Conservation (phyloP, 306 rosid species). For the Vachellia pachyceras region DNA sequence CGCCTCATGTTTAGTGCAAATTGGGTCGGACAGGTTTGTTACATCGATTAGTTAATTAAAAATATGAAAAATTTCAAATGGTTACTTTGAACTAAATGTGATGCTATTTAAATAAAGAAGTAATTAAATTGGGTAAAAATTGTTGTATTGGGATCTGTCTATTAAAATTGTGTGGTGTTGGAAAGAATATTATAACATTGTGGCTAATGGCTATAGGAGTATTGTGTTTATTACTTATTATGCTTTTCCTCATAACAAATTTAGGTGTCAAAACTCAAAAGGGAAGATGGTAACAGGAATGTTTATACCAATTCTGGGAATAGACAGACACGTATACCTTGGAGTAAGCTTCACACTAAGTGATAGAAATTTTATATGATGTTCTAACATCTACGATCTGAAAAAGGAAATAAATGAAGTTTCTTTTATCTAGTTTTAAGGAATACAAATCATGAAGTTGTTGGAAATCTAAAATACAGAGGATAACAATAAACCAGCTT, state of each 20-base stretch:
- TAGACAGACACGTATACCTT: too few species aligned
- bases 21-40: slow-evolving; percentile 70
- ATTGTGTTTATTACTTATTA: neutral
- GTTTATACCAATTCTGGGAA: too few species aligned
- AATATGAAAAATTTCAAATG: slow-evolving; percentile 16
- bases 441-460: too few species aligned
- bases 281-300: too few species aligned
- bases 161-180: neutral
- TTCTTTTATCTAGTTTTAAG: too few species aligned
- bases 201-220: neutral
- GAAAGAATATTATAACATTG: neutral
- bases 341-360: too few species aligned
- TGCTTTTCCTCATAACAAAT: neutral
- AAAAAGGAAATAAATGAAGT: too few species aligned
- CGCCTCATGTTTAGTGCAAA: slow-evolving; percentile 89
- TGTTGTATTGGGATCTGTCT: slow-evolving; percentile 8
- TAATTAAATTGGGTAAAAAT: slow-evolving; percentile 21
- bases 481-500: too few species aligned
- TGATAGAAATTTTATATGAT: too few species aligned
- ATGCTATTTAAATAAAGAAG: slow-evolving; percentile 10
- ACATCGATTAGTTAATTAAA: slow-evolving; percentile 29
- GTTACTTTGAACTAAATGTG: slow-evolving; percentile 16
- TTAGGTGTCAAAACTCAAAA: too few species aligned
- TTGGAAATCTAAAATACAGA: too few species aligned
- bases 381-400: too few species aligned